Evolutionary conservation across 2,329 filamentous ascomycete genomes (phyloP), one percentile per base, ranked within the genome.

Genomic region (Diaporthe sp.): DNA sequence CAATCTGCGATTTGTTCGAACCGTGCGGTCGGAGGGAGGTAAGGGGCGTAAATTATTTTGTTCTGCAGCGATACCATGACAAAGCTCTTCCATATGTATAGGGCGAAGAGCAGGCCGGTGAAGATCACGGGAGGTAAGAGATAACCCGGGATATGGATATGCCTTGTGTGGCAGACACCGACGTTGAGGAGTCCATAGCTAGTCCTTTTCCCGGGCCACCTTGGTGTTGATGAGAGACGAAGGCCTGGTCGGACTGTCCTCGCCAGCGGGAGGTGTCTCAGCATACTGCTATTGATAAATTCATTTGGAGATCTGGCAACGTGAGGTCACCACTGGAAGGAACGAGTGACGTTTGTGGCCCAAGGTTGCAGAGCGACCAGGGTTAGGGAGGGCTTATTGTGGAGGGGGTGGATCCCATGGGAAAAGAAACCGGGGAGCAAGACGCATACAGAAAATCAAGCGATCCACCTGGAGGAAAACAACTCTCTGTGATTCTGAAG

Each of bases 21-120:
- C 22, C 93, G 88, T 0, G 93, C 87, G 79, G 93, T 93, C 3
- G 93, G 93, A 25, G 93, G 93, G 68, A 95, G 83, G 60, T 92
- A 93, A 0, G 94, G 93, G 85, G 95, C 95, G 83, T 95, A 96
- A 75, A 96, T 93, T 80, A 96, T 94, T 80, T 93, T 92, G 80
- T 96, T 94, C 83, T 96, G 94, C 80, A 95, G 93, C 6, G 93
- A 78, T 38, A 96, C 86, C 84, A 95, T 90, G 91, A 95, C 94
- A 71, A 91, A 82, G 80, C 93, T 95, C 80, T 92, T 92, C 87
- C 89, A 91, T 2, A 84, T 85, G 88, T 89, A 96, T 19, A 96
- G 85, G 4, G 87, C 87, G 25, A 94, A 79, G 5, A 94, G 86
- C 47, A 96, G 86, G 1, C 92, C 91, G 19, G 86, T 81, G 79